These are phyloP conservation scores for Lachnellula willkommii DNA, from an alignment of 2,329 filamentous ascomycete genomes.

Conservation along the genomic window DNA sequence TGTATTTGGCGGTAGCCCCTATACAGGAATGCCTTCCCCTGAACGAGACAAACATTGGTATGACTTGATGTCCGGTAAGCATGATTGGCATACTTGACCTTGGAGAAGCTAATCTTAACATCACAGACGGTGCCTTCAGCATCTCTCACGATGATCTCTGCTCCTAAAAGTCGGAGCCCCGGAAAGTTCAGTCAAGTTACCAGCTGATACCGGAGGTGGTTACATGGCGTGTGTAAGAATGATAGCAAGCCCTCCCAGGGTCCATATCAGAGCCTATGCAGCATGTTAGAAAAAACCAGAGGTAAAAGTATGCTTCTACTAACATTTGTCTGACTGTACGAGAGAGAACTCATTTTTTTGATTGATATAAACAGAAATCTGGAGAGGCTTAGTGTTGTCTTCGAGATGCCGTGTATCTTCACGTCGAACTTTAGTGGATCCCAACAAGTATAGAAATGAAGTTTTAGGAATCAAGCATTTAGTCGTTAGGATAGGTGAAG, in stretches of 20 bases:
- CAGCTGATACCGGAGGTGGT: not conserved
- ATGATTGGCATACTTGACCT: not conserved
- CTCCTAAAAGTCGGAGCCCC: not conserved
- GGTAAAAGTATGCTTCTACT: not conserved
- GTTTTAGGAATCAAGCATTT: too few species aligned
- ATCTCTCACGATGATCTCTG: not conserved
- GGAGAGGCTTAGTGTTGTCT: too few species aligned
- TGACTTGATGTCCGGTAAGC: not conserved
- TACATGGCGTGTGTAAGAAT: not conserved
- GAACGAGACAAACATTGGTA: not conserved
- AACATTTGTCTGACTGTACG: not conserved
- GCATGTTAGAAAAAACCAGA: not conserved
- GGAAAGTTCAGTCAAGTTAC: not conserved
- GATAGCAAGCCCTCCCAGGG: not conserved
- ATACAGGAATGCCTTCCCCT: not conserved
- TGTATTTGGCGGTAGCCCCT: not conserved
- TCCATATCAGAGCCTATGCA: not conserved
- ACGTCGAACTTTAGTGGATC: too few species aligned
- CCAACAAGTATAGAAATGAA: too few species aligned
- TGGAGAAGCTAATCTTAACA: not conserved
- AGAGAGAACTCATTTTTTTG: too few species aligned
- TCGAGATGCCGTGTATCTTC: too few species aligned
- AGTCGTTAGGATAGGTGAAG: too few species aligned
- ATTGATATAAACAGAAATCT: too few species aligned
- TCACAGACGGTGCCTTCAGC: not conserved